A percentile compares a stretch with the other conserved stretches of the same genome.
phyloP scores from a whole-genome alignment of 2,329 filamentous ascomycete species.

The Cladosporium sp. region DNA sequence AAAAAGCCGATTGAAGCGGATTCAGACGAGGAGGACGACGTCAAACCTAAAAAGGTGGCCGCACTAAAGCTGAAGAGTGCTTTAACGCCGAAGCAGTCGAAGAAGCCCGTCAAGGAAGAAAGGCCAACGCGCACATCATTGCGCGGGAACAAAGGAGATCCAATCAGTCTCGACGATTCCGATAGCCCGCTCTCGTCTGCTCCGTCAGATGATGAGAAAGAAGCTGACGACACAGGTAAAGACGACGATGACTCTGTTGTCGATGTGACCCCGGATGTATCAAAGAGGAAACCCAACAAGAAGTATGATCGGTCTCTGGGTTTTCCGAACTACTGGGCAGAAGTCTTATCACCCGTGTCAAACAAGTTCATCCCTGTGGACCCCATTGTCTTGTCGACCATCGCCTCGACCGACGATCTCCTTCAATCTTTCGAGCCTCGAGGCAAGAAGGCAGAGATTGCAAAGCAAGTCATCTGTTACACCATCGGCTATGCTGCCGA shows the following conservation, averaged over 20 bases:
- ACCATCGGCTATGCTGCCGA: constrained; percentile 80
- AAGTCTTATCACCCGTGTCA: constrained; percentile 79
- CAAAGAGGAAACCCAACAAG: constrained; percentile 45
- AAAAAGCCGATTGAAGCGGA: constrained; percentile 14
- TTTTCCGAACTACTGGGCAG: constrained; percentile 91
- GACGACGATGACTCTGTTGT: constrained; percentile 61
- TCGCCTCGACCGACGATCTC: constrained; percentile 72
- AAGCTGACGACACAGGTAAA: constrained; percentile 32
- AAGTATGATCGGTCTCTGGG: constrained; percentile 74
- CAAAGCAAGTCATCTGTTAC: constrained; percentile 88
- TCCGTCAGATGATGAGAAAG: constrained; percentile 42
- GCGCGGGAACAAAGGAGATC: constrained; percentile 36
- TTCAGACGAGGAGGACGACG: constrained; percentile 23
- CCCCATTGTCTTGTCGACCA: constrained; percentile 65
- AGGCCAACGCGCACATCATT: constrained; percentile 30
- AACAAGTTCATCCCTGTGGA: constrained; percentile 79
- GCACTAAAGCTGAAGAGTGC: constrained; percentile 13
- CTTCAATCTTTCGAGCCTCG: constrained; percentile 77
- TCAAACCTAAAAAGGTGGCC: constrained; percentile 20
- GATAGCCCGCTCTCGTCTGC: constrained; percentile 47
- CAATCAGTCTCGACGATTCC: constrained; percentile 52
- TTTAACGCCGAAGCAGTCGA: constrained; percentile 17
- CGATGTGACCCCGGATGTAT: constrained; percentile 51
- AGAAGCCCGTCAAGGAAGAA: constrained; percentile 18
- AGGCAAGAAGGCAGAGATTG: constrained; percentile 77